Evolutionary conservation across 768 basidiomycete genomes (phyloP).

Genomic region (Naganishia friedmannii): DNA sequence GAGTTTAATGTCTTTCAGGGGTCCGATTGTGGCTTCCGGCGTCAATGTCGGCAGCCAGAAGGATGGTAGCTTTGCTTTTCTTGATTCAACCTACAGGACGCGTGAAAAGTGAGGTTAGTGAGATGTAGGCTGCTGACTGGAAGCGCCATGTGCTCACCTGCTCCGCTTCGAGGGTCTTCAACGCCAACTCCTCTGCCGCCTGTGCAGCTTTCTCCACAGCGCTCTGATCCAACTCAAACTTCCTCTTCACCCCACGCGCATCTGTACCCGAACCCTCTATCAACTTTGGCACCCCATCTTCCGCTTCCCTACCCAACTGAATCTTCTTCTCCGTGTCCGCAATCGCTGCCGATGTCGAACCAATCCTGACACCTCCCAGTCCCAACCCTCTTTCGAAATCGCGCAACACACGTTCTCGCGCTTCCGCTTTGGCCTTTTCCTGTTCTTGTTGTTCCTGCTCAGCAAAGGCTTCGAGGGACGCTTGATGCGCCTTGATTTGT

Average conservation of each 20-base stretch:
- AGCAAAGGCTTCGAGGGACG: constrained; percentile 68
- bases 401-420: constrained; percentile 78
- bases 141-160: constrained; percentile 52
- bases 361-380: constrained; percentile 39
- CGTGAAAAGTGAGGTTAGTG: background rate
- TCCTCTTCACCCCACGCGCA: constrained; percentile 66
- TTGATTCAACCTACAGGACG: constrained; percentile 62
- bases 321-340: constrained; percentile 24
- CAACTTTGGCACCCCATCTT: constrained; percentile 6
- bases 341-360: constrained; percentile 9
- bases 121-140: too few relatives aligned
- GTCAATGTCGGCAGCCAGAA: constrained; percentile 96
- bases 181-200: constrained; percentile 84
- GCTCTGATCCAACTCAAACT: constrained; percentile 75
- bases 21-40: constrained; percentile 68
- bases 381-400: constrained; percentile 85
- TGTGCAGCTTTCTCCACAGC: constrained; percentile 67
- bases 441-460: constrained; percentile 78
- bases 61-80: constrained; percentile 86
- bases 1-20: constrained; percentile 74
- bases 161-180: constrained; percentile 76
- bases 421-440: constrained; percentile 64
- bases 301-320: constrained; percentile 49
- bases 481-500: constrained; percentile 87
- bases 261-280: constrained; percentile 13